phyloP scores from a whole-genome alignment of 2,329 filamentous ascomycete genomes.

The Penicillium sp. region DNA sequence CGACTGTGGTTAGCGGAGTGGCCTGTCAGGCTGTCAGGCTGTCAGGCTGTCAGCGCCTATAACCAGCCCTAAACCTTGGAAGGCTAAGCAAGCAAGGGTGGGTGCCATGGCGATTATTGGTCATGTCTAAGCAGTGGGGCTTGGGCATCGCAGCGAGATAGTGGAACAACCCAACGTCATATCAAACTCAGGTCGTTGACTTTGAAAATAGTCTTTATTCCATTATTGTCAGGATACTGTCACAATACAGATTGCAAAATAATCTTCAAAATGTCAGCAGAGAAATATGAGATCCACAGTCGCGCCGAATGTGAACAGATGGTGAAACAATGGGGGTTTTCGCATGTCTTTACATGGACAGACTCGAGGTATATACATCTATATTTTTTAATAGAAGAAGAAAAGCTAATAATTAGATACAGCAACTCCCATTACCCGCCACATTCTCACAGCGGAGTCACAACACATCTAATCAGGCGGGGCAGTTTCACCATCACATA shows the following conservation, averaged over 20 bases:
- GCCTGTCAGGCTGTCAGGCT: neutral
- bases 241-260: neutral
- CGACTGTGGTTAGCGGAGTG: too few species aligned
- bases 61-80: neutral
- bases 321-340: conserved; percentile 58
- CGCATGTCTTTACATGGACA: conserved; percentile 59
- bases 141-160: neutral
- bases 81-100: neutral
- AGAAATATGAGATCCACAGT: conserved; percentile 30
- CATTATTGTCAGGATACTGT: neutral
- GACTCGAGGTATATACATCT: conserved; percentile 50
- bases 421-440: conserved; percentile 59
- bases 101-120: too few species aligned
- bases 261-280: conserved; percentile 9
- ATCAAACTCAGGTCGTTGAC: neutral
- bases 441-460: conserved; percentile 53
- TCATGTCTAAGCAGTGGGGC: too few species aligned
- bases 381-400: neutral
- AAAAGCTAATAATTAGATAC: neutral
- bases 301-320: conserved; percentile 49
- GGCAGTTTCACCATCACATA: conserved; percentile 58
- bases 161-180: neutral
- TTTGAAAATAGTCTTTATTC: neutral
- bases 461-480: conserved; percentile 57
- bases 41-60: neutral